Percentiles rank a stretch among this genome's conserved stretches.
These are phyloP conservation scores for Cercospora sp. DNA, from an alignment of 2,329 filamentous ascomycete species.

Conservation along the genomic window DNA sequence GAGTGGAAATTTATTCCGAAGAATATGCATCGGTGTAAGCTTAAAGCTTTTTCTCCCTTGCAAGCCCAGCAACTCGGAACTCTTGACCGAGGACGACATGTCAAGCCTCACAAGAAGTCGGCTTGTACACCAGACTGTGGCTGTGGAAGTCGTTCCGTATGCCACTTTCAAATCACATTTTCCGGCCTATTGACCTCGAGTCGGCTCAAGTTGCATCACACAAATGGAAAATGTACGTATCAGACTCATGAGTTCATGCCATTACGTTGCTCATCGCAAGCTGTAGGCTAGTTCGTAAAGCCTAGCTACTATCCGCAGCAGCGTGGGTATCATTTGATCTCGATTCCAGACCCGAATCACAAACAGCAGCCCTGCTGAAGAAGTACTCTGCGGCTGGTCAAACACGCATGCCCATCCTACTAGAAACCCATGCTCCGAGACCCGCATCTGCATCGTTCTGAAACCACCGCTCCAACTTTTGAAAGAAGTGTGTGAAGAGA, in stretches of 20 bases:
- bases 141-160: neutral
- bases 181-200: neutral
- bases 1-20: constrained; percentile 4
- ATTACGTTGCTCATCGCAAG: constrained; percentile 14
- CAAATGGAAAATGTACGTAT: neutral
- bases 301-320: constrained; percentile 21
- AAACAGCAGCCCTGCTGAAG: constrained; percentile 21
- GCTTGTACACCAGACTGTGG: neutral
- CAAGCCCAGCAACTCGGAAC: constrained; percentile 5
- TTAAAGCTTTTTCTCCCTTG: constrained; percentile 10
- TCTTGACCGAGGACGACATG: constrained; percentile 11
- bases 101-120: neutral
- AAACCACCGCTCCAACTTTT: constrained; percentile 21
- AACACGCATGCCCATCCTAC: constrained; percentile 20
- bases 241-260: constrained; percentile 14
- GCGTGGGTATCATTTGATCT: constrained; percentile 26
- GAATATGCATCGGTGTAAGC: constrained; percentile 1
- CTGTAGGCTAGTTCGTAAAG: constrained; percentile 14
- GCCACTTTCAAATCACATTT: neutral
- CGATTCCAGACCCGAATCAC: constrained; percentile 23
- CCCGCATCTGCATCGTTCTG: constrained; percentile 16
- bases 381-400: constrained; percentile 18
- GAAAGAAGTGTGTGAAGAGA: constrained; percentile 14
- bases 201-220: neutral
- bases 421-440: constrained; percentile 22